phyloP scores from a whole-genome alignment of 2,329 filamentous ascomycete genomes.

The Trichoderma breve region DNA sequence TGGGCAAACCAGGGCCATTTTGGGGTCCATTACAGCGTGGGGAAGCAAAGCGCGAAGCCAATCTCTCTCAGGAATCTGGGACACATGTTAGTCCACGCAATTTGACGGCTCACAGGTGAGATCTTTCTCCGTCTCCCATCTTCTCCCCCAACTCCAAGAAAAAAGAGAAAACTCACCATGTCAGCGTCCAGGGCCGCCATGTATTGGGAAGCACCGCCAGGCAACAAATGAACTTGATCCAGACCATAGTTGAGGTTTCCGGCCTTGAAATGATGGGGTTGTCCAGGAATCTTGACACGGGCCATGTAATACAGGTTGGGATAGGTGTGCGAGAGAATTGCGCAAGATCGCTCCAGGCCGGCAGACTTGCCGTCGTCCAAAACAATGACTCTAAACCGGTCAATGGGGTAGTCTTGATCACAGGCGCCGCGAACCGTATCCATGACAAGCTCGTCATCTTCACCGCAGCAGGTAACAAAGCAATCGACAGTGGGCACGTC shows the following conservation, averaged over 20 bases:
- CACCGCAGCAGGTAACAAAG: conserved; percentile 57
- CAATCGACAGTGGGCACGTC: conserved; percentile 55
- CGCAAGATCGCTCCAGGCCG: conserved; percentile 41
- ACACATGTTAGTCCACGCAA: not conserved
- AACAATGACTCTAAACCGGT: conserved; percentile 53
- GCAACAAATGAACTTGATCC: conserved; percentile 48
- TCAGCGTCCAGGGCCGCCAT: conserved; percentile 66
- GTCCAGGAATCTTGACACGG: conserved; percentile 47
- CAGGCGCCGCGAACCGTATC: conserved; percentile 57
- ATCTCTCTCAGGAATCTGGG: conserved; percentile 57
- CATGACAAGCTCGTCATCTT: conserved; percentile 54
- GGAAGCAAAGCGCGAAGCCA: conserved; percentile 61
- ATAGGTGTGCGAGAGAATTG: conserved; percentile 39
- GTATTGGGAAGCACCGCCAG: conserved; percentile 55
- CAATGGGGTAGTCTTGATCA: conserved; percentile 52
- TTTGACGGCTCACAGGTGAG: not conserved
- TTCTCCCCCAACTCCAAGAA: not conserved
- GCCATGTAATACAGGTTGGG: conserved; percentile 54
- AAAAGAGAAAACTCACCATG: conserved; percentile 45
- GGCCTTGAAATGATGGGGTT: conserved; percentile 60
- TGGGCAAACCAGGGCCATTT: conserved; percentile 58
- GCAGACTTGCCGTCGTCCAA: conserved; percentile 54
- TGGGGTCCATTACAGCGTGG: conserved; percentile 56
- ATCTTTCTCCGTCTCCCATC: not conserved
- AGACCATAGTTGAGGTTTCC: conserved; percentile 63